Percentiles rank a stretch among this genome's conserved stretches.
Conservation (phyloP, 139 green algal genomes). For the Chlorella sp. region DNA sequence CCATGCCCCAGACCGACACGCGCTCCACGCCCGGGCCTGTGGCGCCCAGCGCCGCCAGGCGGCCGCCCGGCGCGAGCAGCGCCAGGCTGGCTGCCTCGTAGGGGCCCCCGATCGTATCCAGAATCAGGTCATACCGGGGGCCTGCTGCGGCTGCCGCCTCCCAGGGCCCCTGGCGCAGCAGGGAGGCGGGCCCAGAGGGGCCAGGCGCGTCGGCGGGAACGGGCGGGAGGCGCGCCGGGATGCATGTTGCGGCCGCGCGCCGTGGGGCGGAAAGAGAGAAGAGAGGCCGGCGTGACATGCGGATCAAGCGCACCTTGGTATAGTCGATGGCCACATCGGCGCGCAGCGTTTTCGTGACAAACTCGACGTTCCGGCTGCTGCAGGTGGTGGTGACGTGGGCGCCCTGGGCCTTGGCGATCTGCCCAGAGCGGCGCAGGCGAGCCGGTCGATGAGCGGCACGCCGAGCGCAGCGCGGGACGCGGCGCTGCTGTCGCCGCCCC, state of each 20-base stretch:
- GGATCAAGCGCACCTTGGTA: slow-evolving; percentile 25
- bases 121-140: neutral
- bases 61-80: slow-evolving; percentile 13
- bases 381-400: slow-evolving; percentile 58
- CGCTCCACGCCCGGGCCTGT: neutral
- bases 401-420: slow-evolving; percentile 50
- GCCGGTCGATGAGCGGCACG: too few species aligned
- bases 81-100: slow-evolving; percentile 23
- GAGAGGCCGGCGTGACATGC: neutral
- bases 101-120: slow-evolving; percentile 21
- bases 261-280: neutral
- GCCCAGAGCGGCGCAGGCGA: too few species aligned
- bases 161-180: slow-evolving; percentile 1
- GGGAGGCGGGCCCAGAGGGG: neutral
- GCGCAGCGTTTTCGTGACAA: slow-evolving; percentile 44
- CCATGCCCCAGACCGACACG: slow-evolving; percentile 1
- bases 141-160: neutral
- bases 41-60: slow-evolving; percentile 1
- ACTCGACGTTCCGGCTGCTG: slow-evolving; percentile 48
- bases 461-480: too few species aligned
- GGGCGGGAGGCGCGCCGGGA: too few species aligned
- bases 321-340: slow-evolving; percentile 68
- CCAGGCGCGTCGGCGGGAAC: too few species aligned
- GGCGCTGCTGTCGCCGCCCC: too few species aligned
- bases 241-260: too few species aligned